Evolutionary conservation across 768 basidiomycete genomes (phyloP), one percentile per base, ranked within the genome.

Genomic region (Mycena venus): DNA sequence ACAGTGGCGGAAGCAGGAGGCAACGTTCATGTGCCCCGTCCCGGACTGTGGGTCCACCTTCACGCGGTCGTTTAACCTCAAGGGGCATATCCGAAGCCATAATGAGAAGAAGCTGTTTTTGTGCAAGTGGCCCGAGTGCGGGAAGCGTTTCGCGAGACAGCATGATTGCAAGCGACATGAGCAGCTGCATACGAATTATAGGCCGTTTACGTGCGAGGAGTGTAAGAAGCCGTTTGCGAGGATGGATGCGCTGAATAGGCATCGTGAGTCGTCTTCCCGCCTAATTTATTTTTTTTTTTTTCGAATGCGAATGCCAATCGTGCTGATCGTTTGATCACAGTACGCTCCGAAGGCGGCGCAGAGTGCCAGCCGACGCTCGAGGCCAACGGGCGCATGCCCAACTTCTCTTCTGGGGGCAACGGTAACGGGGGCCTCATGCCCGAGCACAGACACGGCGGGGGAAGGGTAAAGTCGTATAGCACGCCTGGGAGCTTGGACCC

Each of bases 81-180:
- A 97, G 82, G 97, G 97, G n/a, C 97, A 98, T 80, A 88, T 98
- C 78, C 94, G 97, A 49, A 96, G 95, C 17, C 97, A 98, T 29
- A 65, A 65, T 17, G 62, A n/a, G n/a, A n/a, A 98, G 83, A 93
- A 96, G 74, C 97, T 96, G 36, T 99, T 96, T 88, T 91, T 94
- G 82, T 99, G 97, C 85, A 93, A 95, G 79, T 98, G 96, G 93
- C 95, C 96, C 1, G 96, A 96, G 27, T 99, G 97, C 80, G 93
- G 92, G 31, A 98, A 98, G 84, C 95, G 97, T 27, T 97, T 98
- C 75, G 97, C 95, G 31, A 85, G 97, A 68, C 96, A 98, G 82
- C 97, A 98, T 79, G 97, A 99, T 82, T 98, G 97, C 84, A 99
- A 98, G 81, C 91, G 97, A 3, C 98, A 99, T 78, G 97, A 98